Evolutionary conservation across 352 stramenopile species (phyloP), one percentile per base, ranked within the genome.

Genomic region (Phytophthora sansomeana): DNA sequence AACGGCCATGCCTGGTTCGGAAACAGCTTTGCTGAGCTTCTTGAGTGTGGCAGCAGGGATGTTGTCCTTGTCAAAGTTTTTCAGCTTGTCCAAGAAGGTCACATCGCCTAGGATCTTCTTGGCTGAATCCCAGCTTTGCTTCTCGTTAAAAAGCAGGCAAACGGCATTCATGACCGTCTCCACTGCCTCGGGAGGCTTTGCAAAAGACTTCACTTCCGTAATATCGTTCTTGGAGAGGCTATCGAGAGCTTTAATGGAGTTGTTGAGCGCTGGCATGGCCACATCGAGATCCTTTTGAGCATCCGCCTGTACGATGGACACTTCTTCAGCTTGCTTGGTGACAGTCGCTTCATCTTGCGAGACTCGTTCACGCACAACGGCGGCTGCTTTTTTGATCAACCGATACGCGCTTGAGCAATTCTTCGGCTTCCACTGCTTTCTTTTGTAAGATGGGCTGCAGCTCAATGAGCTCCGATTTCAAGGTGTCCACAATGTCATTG

Each of bases 121-220:
- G 17, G 95, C 90, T 0, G 67, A 67, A 42, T 98, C 95, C 95
- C 95, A 98, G 47, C 90, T 96, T 44, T 96, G 88, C 60, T 97
- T 97, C 55, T 95, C 87, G 46, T 97, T 97, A 7, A 98, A 72
- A 8, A 98, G 71, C 10, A 98, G 69, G 74, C 95, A 98, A 0
- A 98, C 93, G 0, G 91, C 96, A 47, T 98, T 97, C 95, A 98
- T 98, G 36, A 98, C 93, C 1, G 86, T 92, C 72, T 98, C 90
- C 9, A 98, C 95, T 1, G 89, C 93, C 6, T 89, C 84, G 0
- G 95, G 95, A 4, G 95, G 95, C 53, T 97, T 98, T 3, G 90
- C 87, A 38, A 98, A 98, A 6, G 91, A 97, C 55, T 98, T 98
- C 42, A 94, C 91, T 62, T 98, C 95, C 0, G 90, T 98, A 54